These are phyloP conservation scores for Tetrapisispora fleetii DNA, from an alignment of 805 yeast species.

Conservation along the genomic window DNA sequence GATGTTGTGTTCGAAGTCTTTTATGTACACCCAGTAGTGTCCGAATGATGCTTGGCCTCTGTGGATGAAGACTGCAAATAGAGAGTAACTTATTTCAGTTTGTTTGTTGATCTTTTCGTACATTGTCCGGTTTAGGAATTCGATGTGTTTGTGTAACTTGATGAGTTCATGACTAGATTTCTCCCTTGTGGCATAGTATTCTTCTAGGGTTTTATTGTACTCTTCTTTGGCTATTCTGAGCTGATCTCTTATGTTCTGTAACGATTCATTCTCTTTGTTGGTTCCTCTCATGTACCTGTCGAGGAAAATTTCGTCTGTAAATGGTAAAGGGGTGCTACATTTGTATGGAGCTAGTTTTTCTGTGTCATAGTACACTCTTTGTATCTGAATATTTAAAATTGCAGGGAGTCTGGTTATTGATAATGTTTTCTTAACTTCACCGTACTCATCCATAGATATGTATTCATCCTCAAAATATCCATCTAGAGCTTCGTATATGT, in stretches of 20 bases:
- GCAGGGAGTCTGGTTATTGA: constrained; percentile 67
- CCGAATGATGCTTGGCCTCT: constrained; percentile 94
- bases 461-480: constrained; percentile 65
- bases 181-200: background rate
- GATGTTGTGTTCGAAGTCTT: constrained; percentile 54
- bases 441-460: constrained; percentile 56
- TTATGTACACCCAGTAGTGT: constrained; percentile 95
- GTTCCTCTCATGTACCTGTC: constrained; percentile 73
- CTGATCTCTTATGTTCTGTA: constrained; percentile 35
- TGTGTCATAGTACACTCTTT: constrained; percentile 83
- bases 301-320: constrained; percentile 66
- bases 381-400: constrained; percentile 83
- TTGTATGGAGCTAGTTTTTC: constrained; percentile 65
- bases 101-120: constrained; percentile 37
- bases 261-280: constrained; percentile 32
- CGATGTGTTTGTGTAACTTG: constrained; percentile 28
- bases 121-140: constrained; percentile 44
- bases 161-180: background rate
- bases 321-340: constrained; percentile 70
- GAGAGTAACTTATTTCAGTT: constrained; percentile 55
- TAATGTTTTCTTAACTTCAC: constrained; percentile 62
- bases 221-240: constrained; percentile 18
- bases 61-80: constrained; percentile 89
- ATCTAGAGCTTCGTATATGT: constrained; percentile 84
- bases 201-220: background rate